Evolutionary conservation across 2,329 filamentous ascomycete species (phyloP), one percentile per base, ranked within the genome.

Genomic region (Aspergillus sp.): DNA sequence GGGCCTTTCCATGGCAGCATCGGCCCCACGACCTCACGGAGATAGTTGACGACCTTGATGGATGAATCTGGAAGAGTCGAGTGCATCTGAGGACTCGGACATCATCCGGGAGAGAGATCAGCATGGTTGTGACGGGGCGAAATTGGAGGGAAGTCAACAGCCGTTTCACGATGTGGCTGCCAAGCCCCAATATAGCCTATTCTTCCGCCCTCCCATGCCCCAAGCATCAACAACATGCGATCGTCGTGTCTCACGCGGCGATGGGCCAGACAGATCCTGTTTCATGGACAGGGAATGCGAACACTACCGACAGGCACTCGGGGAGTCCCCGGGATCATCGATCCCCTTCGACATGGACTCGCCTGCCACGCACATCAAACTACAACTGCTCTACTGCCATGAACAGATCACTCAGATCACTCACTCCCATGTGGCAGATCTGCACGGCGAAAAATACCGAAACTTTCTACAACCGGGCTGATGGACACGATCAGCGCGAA

Each of bases 151-250:
- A 48, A 50, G 49, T 34, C 17, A 45, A 29, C 10, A 41, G n/a
- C 34, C 45, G 55, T 57, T 57, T 57, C 55, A 57, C 31, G 31
- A 29, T 9, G 34, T 20, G 17, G 17, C n/a, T 31, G 55, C 55
- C 55, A 57, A 57, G 52, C 29, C 40, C 14, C 21, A 47, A 47
- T 40, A 53, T 53, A 55, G 49, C 32, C 53, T 48, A 45, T 45
- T 47, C 38, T 7, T 14, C 31, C 40, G 16, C 32, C 25, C 5
- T 23, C 20, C 9, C n/a, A 47, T 45, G 49, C 45, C 40, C 29
- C 19, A 11, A 42, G 36, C 45, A 31, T 41, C 38, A 29, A 16
- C 23, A 38, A 38, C 16, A 17, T 38, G 34, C 16, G 34, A 38
- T 17, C 34, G 34, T 38, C 34, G 4, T 38, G 34, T 38, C 34